Percentiles rank a stretch among this genome's conserved stretches.
Evolutionary conservation across 306 rosid genomes (phyloP).

Genomic region (Inga oerstediana): DNA sequence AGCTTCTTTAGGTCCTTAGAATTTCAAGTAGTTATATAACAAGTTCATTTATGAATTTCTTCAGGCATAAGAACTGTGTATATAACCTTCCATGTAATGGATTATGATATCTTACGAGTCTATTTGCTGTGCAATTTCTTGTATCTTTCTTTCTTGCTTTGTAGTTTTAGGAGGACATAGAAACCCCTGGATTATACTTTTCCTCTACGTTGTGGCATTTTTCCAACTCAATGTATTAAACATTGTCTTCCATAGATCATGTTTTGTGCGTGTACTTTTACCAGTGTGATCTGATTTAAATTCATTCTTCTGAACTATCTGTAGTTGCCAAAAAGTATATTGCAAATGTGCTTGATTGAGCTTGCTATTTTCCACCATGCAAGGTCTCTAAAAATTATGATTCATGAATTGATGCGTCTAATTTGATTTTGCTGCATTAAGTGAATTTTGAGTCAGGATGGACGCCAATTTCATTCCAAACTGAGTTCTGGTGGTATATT

Average conservation of each 20-base stretch:
- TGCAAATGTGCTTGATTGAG: too few species aligned
- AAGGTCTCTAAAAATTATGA: too few species aligned
- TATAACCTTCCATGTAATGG: background rate
- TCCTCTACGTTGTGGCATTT: background rate
- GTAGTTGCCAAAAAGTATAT: too few species aligned
- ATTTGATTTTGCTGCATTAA: too few species aligned
- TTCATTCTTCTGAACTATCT: too few species aligned
- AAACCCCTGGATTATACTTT: background rate
- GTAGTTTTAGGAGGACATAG: background rate
- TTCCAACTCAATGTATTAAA: background rate
- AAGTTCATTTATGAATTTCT: constrained; percentile 20
- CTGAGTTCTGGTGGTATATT: too few species aligned
- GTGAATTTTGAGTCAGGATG: too few species aligned
- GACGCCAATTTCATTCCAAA: too few species aligned
- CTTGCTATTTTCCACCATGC: too few species aligned
- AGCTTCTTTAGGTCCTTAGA: constrained; percentile 31
- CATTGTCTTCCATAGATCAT: background rate
- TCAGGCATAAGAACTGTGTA: constrained; percentile 10
- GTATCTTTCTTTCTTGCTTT: background rate
- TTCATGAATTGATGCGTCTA: too few species aligned
- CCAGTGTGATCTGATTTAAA: too few species aligned
- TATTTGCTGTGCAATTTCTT: background rate
- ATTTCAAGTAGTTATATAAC: constrained; percentile 14
- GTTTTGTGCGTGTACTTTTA: too few species aligned
- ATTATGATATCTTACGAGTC: background rate